These are phyloP conservation scores for Tephrocybe sp. DNA, from an alignment of 768 basidiomycete species.

Conservation along the genomic window DNA sequence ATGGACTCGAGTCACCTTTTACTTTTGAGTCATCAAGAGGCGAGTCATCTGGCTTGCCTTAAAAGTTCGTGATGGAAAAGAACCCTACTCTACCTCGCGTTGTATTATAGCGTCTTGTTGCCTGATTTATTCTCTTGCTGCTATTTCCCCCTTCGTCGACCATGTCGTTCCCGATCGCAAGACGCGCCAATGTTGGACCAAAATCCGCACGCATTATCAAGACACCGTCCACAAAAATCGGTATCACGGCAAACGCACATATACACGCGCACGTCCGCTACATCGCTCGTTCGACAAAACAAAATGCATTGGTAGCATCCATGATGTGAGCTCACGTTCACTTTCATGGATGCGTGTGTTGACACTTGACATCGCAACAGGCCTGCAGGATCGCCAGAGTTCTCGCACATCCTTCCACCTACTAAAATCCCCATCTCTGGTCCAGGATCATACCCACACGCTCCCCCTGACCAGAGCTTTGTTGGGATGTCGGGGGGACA, in stretches of 20 bases:
- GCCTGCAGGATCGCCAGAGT: too few species aligned
- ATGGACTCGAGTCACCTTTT: too few species aligned
- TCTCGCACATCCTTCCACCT: too few species aligned
- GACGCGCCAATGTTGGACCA: constrained; percentile 38
- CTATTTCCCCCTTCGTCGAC: constrained; percentile 13
- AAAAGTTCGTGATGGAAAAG: too few species aligned
- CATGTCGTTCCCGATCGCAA: constrained; percentile 44
- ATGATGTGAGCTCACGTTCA: constrained; percentile 43
- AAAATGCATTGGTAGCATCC: constrained; percentile 61
- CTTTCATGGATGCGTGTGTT: too few species aligned
- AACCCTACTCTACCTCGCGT: too few species aligned
- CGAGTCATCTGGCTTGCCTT: not conserved
- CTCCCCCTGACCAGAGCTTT: constrained; percentile 77
- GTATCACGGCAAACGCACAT: constrained; percentile 63
- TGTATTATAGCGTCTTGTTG: too few species aligned
- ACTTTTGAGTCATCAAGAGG: too few species aligned
- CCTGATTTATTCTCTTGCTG: constrained; percentile 1
- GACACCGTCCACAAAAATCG: constrained; percentile 49
- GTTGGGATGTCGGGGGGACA: constrained; percentile 95
- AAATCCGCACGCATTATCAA: constrained; percentile 37
- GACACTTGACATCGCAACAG: too few species aligned
- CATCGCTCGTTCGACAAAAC: constrained; percentile 68
- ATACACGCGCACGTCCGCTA: constrained; percentile 75
- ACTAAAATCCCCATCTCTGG: constrained; percentile 26
- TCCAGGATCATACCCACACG: constrained; percentile 42